Conservation (phyloP, 2,329 filamentous ascomycete species). For the Botryotinia narcissicola region DNA sequence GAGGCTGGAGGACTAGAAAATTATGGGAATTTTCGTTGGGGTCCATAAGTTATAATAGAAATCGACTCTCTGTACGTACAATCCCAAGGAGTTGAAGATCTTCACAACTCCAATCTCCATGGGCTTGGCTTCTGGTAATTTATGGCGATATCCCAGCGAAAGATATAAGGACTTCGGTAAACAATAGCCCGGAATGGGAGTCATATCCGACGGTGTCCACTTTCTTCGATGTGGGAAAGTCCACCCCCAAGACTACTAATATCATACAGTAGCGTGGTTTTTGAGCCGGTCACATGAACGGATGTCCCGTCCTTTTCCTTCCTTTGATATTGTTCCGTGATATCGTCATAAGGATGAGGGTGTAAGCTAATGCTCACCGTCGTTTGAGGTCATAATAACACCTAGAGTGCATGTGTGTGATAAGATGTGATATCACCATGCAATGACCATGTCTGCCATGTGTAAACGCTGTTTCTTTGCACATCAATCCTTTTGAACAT, state of each 20-base stretch:
- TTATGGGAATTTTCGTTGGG: neutral
- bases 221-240: constrained; percentile 4
- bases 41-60: constrained; percentile 6
- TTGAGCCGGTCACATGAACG: constrained; percentile 16
- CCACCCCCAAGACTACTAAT: neutral
- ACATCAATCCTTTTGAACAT: neutral
- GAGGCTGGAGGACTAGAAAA: constrained; percentile 1
- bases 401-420: neutral
- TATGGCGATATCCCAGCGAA: neutral
- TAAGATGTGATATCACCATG: neutral
- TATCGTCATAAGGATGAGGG: constrained; percentile 2
- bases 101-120: constrained; percentile 15
- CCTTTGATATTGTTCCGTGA: neutral
- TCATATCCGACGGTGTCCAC: constrained; percentile 19
- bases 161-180: constrained; percentile 8
- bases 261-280: constrained; percentile 4
- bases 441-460: neutral
- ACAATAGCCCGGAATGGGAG: constrained; percentile 15
- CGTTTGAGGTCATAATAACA: neutral
- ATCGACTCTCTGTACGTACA: constrained; percentile 10
- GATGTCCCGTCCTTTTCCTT: constrained; percentile 13
- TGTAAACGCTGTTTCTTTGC: neutral
- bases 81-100: neutral
- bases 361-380: neutral
- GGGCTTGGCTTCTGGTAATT: constrained; percentile 5